These are phyloP conservation scores for Salix koriyanagi DNA, from an alignment of 345 rosid genomes.

Conservation along the genomic window DNA sequence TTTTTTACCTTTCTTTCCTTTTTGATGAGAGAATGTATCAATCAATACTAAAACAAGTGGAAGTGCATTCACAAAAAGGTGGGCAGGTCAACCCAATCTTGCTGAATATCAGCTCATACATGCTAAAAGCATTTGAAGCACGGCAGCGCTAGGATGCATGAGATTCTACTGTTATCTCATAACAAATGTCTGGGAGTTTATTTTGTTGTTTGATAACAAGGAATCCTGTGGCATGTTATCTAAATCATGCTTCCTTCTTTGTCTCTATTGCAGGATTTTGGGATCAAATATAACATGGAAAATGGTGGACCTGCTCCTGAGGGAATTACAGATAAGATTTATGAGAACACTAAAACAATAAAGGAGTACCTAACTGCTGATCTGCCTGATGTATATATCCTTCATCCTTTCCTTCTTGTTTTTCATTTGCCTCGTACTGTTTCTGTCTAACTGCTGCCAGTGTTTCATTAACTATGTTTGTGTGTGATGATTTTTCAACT, in stretches of 20 bases:
- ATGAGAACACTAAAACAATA: conserved; percentile 88
- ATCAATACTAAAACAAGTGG: background rate
- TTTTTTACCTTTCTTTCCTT: background rate
- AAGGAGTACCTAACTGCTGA: conserved; percentile 76
- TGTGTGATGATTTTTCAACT: conserved; percentile 2
- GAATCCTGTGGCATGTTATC: background rate
- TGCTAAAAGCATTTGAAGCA: background rate
- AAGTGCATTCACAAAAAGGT: background rate
- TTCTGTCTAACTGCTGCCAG: background rate
- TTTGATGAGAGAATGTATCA: background rate
- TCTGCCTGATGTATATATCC: conserved; percentile 67
- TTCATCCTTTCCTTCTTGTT: conserved; percentile 3
- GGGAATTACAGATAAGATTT: conserved; percentile 88
- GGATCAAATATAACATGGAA: conserved; percentile 99
- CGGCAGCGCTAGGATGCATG: background rate
- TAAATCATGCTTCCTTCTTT: background rate
- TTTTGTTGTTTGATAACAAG: background rate
- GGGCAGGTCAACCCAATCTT: background rate
- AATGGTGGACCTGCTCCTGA: conserved; percentile 99
- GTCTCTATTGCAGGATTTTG: conserved; percentile 67
- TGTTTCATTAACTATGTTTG: background rate
- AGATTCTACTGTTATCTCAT: background rate
- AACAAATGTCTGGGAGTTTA: background rate
- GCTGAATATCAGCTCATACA: background rate
- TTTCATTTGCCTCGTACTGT: background rate